A percentile compares a stretch with the other conserved stretches of the same genome.
These are phyloP conservation scores for Herpetospermum pedunculosum DNA, from an alignment of 306 rosid genomes.

Conservation along the genomic window DNA sequence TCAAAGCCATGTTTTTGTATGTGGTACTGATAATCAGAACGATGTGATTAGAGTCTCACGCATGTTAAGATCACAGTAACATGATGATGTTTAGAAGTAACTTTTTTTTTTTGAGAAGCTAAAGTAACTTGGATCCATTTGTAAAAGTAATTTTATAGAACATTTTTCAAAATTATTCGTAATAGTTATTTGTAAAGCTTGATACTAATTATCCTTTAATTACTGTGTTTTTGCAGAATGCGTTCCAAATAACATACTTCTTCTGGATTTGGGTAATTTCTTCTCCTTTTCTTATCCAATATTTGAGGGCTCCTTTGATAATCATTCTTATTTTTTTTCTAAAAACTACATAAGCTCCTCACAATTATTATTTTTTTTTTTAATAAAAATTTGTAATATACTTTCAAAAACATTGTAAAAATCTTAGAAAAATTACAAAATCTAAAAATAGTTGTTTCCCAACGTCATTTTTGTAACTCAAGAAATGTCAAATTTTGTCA, in stretches of 20 bases:
- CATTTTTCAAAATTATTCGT: neutral
- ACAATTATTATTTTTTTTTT: neutral
- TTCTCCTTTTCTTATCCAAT: neutral
- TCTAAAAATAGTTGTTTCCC: neutral
- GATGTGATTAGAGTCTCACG: neutral
- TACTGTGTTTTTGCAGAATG: conserved; percentile 45
- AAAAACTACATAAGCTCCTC: neutral
- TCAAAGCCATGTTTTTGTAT: neutral
- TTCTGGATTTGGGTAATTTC: conserved; percentile 85
- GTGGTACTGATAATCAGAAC: neutral
- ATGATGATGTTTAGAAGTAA: neutral
- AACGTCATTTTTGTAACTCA: neutral
- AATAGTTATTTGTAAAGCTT: neutral
- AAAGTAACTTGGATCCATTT: no score
- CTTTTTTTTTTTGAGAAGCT: no score
- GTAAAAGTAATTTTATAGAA: neutral
- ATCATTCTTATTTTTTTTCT: neutral
- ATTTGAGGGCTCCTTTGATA: neutral
- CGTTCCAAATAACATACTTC: conserved; percentile 78
- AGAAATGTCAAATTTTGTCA: conserved; percentile 7
- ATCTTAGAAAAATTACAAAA: neutral
- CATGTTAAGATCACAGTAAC: neutral
- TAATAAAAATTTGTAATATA: neutral
- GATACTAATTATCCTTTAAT: neutral
- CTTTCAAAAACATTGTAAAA: neutral